Conservation (phyloP, 2,329 filamentous ascomycete genomes). For the Cadophora malorum region DNA sequence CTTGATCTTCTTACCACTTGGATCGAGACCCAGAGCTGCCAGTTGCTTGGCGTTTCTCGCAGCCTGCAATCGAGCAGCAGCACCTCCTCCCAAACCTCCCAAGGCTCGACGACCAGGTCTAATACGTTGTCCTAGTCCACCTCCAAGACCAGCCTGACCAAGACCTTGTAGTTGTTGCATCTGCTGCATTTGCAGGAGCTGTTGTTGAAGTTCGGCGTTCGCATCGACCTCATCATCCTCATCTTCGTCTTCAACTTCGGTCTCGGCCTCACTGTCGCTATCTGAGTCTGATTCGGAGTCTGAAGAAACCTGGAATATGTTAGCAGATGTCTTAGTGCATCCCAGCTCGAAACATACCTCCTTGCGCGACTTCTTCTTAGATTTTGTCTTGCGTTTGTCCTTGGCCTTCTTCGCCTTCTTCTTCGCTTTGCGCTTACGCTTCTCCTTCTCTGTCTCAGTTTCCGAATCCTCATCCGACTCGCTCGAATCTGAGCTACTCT, state of each 20-base stretch:
- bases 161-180: constrained; percentile 38
- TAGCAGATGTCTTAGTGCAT: constrained; percentile 19
- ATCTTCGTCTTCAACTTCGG: constrained; percentile 29
- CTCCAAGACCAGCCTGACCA: constrained; percentile 23
- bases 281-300: constrained; percentile 46
- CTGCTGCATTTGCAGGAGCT: constrained; percentile 41
- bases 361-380: constrained; percentile 49
- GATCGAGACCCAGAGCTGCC: constrained; percentile 38
- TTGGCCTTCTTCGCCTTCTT: constrained; percentile 42
- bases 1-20: constrained; percentile 43
- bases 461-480: constrained; percentile 39
- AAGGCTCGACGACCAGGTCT: constrained; percentile 22
- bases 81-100: constrained; percentile 23
- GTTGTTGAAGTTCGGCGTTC: constrained; percentile 35
- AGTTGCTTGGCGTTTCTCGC: constrained; percentile 37
- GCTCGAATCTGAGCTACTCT: constrained; percentile 30
- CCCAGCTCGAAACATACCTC: constrained; percentile 37
- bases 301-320: constrained; percentile 37
- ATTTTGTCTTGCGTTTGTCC: constrained; percentile 49
- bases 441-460: constrained; percentile 45
- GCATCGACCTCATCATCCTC: constrained; percentile 28
- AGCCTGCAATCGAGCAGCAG: constrained; percentile 34
- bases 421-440: constrained; percentile 46
- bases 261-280: constrained; percentile 39
- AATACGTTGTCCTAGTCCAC: neutral